A percentile compares a stretch with the other conserved stretches of the same genome.
Conservation (phyloP, 768 basidiomycete species). For the Sarcodon sp. region DNA sequence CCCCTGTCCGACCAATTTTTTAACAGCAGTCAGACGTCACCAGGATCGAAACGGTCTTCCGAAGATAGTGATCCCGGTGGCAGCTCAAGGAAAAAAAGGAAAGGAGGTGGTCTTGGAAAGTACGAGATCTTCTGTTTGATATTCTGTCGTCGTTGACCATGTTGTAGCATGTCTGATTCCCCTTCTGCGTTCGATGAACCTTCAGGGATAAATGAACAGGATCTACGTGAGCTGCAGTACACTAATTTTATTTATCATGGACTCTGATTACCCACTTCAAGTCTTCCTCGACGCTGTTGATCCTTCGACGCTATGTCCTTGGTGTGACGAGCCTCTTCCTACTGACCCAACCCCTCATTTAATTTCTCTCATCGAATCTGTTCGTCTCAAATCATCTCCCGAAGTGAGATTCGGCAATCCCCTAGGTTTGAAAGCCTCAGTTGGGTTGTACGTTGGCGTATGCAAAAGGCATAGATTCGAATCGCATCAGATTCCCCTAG, state of each 20-base stretch:
- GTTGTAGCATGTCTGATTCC: too few relatives aligned
- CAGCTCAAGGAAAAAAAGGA: slow-evolving; percentile 21
- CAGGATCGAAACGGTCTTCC: slow-evolving; percentile 17
- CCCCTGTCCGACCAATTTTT: slow-evolving; percentile 37
- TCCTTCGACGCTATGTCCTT: slow-evolving; percentile 64
- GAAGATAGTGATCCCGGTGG: slow-evolving; percentile 16
- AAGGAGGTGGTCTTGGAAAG: slow-evolving; percentile 7
- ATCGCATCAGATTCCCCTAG: slow-evolving; percentile 57
- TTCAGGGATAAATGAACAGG: too few relatives aligned
- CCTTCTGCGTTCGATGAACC: too few relatives aligned
- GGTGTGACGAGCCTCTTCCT: slow-evolving; percentile 66
- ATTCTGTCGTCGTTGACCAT: not conserved
- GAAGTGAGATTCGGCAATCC: slow-evolving; percentile 62
- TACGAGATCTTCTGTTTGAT: slow-evolving; percentile 1
- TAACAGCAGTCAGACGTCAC: slow-evolving; percentile 21
- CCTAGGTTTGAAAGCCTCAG: slow-evolving; percentile 40
- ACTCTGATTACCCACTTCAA: slow-evolving; percentile 10
- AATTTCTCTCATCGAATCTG: slow-evolving; percentile 34
- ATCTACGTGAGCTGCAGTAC: too few relatives aligned
- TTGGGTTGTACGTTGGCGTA: slow-evolving; percentile 44
- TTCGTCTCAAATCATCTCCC: slow-evolving; percentile 37
- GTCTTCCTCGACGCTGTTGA: slow-evolving; percentile 46
- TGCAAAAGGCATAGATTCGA: slow-evolving; percentile 79
- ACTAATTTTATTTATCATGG: too few relatives aligned
- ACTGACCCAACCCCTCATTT: slow-evolving; percentile 46